phyloP scores from a whole-genome alignment of 129 eudicot species.

The Silybum marianum region DNA sequence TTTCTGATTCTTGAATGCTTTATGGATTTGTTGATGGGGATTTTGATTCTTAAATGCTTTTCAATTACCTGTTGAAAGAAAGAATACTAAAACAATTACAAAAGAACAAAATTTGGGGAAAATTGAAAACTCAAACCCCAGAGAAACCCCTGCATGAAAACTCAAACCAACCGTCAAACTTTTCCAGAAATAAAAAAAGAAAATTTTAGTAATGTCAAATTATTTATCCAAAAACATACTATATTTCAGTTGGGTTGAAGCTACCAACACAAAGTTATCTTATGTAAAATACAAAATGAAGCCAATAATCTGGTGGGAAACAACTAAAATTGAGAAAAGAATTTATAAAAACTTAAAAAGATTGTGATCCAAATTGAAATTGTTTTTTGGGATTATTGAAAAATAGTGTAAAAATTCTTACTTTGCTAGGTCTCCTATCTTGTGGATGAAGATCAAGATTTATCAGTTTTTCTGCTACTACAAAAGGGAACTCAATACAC shows the following conservation, averaged over 20 bases:
- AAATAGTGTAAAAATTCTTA: conserved; percentile 35
- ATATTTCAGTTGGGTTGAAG: not conserved
- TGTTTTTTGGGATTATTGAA: conserved; percentile 25
- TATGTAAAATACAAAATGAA: conserved; percentile 18
- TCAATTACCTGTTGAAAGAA: too few species aligned
- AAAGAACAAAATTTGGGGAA: conserved; percentile 29
- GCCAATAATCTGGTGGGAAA: conserved; percentile 7
- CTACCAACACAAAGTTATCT: conserved; percentile 12
- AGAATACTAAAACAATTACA: not conserved
- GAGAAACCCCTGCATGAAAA: conserved; percentile 47
- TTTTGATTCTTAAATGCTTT: too few species aligned
- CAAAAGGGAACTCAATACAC: conserved; percentile 28
- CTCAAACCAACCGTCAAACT: conserved; percentile 17
- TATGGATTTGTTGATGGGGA: too few species aligned
- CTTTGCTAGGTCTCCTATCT: conserved; percentile 30
- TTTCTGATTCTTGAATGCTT: not conserved
- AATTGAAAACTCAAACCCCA: conserved; percentile 29
- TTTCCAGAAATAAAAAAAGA: conserved; percentile 21
- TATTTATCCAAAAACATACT: not conserved
- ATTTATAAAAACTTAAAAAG: not conserved
- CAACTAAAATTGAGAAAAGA: conserved; percentile 19
- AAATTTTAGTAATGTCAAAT: conserved; percentile 8
- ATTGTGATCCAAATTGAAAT: conserved; percentile 38
- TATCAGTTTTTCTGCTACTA: conserved; percentile 30
- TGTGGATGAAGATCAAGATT: conserved; percentile 43